Percentiles rank a stretch among this genome's conserved stretches.
These are phyloP conservation scores for Eruca vesicaria DNA, from an alignment of 441 rosid genomes.

Conservation along the genomic window DNA sequence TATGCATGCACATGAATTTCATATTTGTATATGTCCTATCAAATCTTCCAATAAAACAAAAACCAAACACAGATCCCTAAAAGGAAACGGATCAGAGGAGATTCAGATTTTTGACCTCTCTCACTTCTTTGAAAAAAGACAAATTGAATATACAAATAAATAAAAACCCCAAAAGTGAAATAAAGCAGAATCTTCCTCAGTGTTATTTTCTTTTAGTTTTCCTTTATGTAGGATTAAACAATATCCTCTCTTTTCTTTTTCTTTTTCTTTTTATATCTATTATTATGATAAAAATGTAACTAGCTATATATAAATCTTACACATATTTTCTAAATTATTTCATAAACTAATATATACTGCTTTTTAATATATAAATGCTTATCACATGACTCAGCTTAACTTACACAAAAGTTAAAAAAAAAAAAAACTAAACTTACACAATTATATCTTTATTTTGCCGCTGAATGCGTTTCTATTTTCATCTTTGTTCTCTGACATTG, in stretches of 20 bases:
- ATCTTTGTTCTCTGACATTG: conserved; percentile 39
- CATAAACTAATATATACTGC: background rate
- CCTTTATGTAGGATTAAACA: background rate
- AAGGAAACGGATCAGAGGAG: conserved; percentile 33
- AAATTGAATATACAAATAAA: conserved; percentile 16
- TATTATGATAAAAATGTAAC: background rate
- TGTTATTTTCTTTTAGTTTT: background rate
- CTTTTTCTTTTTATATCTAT: background rate
- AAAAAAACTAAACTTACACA: no score
- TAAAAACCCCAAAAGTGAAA: background rate
- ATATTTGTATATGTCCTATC: conserved; percentile 31
- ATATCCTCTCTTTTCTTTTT: background rate
- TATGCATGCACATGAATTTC: conserved; percentile 32
- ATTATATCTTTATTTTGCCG: background rate
- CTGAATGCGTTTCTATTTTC: conserved; percentile 24
- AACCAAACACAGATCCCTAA: conserved; percentile 37
- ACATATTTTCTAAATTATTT: background rate
- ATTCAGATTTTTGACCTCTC: conserved; percentile 34
- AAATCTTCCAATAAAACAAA: conserved; percentile 37
- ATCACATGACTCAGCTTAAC: conserved; percentile 1
- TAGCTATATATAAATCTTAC: background rate
- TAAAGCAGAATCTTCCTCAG: conserved; percentile 22
- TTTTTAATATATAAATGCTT: background rate
- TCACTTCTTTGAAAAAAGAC: conserved; percentile 12
- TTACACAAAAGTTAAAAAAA: no score